phyloP scores from a whole-genome alignment of 2,329 filamentous ascomycete species.

The Ceratocystis smalleyi region DNA sequence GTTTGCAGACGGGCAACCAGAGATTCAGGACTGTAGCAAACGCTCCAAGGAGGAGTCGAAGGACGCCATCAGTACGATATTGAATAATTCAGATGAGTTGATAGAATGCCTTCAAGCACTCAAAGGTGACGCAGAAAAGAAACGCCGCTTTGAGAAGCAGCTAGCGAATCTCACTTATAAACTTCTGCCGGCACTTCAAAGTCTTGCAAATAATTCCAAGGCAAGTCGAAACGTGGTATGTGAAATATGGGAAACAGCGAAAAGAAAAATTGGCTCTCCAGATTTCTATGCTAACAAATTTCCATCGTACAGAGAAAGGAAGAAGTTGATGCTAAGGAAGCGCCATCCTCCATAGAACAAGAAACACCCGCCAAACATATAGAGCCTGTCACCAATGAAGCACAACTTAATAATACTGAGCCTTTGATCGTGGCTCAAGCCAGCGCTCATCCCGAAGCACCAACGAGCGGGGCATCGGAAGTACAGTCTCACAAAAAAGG shows the following conservation, averaged over 20 bases:
- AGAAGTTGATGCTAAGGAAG: neutral
- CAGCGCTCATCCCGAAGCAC: neutral
- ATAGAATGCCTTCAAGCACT: constrained; percentile 27
- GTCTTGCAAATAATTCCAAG: constrained; percentile 16
- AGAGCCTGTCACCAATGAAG: neutral
- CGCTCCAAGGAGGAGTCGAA: constrained; percentile 17
- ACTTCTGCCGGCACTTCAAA: constrained; percentile 22
- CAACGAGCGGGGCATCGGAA: neutral
- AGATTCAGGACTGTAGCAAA: constrained; percentile 17
- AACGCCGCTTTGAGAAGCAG: constrained; percentile 17
- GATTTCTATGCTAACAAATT: neutral
- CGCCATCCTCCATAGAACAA: neutral
- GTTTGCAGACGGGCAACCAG: constrained; percentile 4
- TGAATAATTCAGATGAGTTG: constrained; percentile 27
- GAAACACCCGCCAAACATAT: neutral
- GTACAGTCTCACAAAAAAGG: constrained; percentile 7
- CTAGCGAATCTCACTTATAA: constrained; percentile 19
- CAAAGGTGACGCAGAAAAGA: constrained; percentile 20
- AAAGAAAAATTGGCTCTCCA: neutral
- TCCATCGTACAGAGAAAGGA: neutral
- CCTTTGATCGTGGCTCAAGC: neutral
- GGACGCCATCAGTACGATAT: constrained; percentile 22
- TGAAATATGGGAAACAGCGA: neutral
- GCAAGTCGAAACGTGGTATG: constrained; percentile 6
- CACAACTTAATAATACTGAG: neutral